Evolutionary conservation across 2,329 filamentous ascomycete genomes (phyloP), one percentile per base, ranked within the genome.

Genomic region (Metarhizium album): DNA sequence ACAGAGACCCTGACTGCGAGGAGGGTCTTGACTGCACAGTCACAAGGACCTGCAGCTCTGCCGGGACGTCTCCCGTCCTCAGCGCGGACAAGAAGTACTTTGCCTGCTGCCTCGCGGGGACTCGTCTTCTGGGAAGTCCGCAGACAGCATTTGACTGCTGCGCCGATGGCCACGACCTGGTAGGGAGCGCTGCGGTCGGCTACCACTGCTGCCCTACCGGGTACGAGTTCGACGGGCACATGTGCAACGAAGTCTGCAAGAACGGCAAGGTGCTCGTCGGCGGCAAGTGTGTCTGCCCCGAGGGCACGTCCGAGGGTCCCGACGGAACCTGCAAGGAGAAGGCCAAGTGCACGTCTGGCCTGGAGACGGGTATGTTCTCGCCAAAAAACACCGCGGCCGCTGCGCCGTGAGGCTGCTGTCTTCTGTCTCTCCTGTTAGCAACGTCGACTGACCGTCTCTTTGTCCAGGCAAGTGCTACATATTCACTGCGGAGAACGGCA

Each of bases 101-200:
- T 24, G 51, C 52, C 2, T 57, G 54, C 47, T 54, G 55, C 27
- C 22, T 38, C 2, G 29, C 27, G 1, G 52, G 50, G 7, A 47
- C 54, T 40, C 42, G 29, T n/a, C 52, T 57, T 16, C 51, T 53
- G 27, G 55, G 55, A 27, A 50, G 47, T 31, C 48, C 50, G 6
- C 52, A 53, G 24, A 56, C 55, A 4, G 54, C 47, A 9, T 58
- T 56, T 23, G 49, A 58, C 47, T 58, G 56, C 51, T 58, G 55
- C 46, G 56, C 53, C 23, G 48, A 27, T 4, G 56, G 54, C 20
- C 56, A 58, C 35, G 55, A 55, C 23, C 37, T 58, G 16, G 52
- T 33, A 3, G 56, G 56, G 4, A 47, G 42, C 13, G n/a, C 29
- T 2, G 45, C 50, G 1, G 27, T 46, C 18, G 55, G 56, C 16